A percentile compares a stretch with the other conserved stretches of the same genome.
Conservation (phyloP, 2,329 filamentous ascomycete species). For the Aspergillus piperis region DNA sequence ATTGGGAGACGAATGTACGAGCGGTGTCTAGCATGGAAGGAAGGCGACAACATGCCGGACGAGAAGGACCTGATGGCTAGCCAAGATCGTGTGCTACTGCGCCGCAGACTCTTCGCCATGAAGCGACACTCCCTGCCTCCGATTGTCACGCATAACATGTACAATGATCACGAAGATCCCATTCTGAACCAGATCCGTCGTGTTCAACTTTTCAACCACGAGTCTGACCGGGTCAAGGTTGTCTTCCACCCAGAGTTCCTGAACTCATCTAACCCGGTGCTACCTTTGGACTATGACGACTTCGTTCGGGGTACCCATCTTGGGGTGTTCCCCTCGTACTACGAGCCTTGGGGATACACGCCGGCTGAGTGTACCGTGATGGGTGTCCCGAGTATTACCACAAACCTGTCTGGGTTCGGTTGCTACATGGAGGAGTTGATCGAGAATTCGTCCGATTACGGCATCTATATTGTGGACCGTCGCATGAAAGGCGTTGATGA, state of each 20-base stretch:
- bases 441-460: slow-evolving; percentile 96
- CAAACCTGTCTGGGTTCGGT: slow-evolving; percentile 94
- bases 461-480: slow-evolving; percentile 98
- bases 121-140: slow-evolving; percentile 87
- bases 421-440: slow-evolving; percentile 99
- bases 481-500: slow-evolving; percentile 95
- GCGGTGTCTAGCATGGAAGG: slow-evolving; percentile 90
- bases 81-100: slow-evolving; percentile 88
- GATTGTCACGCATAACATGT: slow-evolving; percentile 98
- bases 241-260: slow-evolving; percentile 98
- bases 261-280: slow-evolving; percentile 90
- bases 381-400: slow-evolving; percentile 98
- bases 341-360: slow-evolving; percentile 99
- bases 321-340: slow-evolving; percentile 95
- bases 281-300: slow-evolving; percentile 96
- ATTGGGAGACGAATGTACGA: slow-evolving; percentile 95
- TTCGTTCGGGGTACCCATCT: slow-evolving; percentile 96
- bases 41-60: slow-evolving; percentile 88
- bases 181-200: slow-evolving; percentile 94
- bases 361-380: slow-evolving; percentile 98
- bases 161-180: slow-evolving; percentile 89
- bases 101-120: slow-evolving; percentile 92
- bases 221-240: slow-evolving; percentile 91
- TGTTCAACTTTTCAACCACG: slow-evolving; percentile 96
- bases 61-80: slow-evolving; percentile 94